phyloP scores from a whole-genome alignment of 345 rosid species.

The Kandelia obovata region DNA sequence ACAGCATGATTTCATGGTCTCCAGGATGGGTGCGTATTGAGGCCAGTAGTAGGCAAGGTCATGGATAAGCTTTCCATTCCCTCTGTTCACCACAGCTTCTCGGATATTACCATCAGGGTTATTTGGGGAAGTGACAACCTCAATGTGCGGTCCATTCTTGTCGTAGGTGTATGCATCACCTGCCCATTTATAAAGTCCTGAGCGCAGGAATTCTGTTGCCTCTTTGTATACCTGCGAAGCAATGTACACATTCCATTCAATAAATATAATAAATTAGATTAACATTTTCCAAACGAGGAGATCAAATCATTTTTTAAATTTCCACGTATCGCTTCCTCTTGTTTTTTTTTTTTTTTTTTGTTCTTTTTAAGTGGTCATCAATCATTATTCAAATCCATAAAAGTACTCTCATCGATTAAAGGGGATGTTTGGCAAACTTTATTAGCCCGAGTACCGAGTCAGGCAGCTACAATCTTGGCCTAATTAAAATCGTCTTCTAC shows the following conservation, averaged over 20 bases:
- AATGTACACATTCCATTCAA: not conserved
- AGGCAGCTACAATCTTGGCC: too few relatives aligned
- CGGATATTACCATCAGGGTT: constrained; percentile 78
- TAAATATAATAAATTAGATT: not conserved
- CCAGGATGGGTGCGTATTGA: constrained; percentile 68
- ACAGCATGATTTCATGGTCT: constrained; percentile 73
- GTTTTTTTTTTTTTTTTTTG: too few relatives aligned
- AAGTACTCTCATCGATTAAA: too few relatives aligned
- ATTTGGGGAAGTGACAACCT: constrained; percentile 73
- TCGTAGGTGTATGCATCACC: constrained; percentile 68
- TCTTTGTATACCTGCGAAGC: constrained; percentile 54
- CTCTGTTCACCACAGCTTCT: constrained; percentile 60
- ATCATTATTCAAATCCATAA: too few relatives aligned
- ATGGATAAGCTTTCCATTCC: constrained; percentile 53
- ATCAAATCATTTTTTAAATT: too few relatives aligned
- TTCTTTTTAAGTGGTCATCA: too few relatives aligned
- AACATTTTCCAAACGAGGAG: too few relatives aligned
- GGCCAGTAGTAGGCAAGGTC: constrained; percentile 97
- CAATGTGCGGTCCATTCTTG: constrained; percentile 57
- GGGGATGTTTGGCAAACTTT: too few relatives aligned
- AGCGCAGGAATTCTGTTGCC: constrained; percentile 47
- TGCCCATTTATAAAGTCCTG: constrained; percentile 76
- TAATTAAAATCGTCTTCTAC: too few relatives aligned
- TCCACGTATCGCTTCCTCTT: too few relatives aligned
- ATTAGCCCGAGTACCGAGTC: too few relatives aligned